phyloP scores from a whole-genome alignment of 2,329 filamentous ascomycete species.

The Epichloe sibirici region DNA sequence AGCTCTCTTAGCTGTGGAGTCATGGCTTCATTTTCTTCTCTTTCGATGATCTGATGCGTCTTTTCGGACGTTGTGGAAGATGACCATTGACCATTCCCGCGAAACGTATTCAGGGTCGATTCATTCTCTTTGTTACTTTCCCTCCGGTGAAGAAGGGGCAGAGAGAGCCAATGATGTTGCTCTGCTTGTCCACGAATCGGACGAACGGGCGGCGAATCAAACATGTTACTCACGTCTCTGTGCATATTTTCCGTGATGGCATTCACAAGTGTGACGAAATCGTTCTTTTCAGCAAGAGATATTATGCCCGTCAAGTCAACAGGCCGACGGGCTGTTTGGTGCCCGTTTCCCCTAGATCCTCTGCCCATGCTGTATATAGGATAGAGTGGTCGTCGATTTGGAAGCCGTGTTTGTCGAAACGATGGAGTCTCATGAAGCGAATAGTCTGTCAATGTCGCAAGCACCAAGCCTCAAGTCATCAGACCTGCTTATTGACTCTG shows the following conservation, averaged over 20 bases:
- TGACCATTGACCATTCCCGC: slow-evolving; percentile 2
- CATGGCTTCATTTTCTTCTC: slow-evolving; percentile 23
- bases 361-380: slow-evolving; percentile 24
- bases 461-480: neutral
- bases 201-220: slow-evolving; percentile 32
- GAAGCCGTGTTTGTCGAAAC: slow-evolving; percentile 3
- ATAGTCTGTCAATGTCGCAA: neutral
- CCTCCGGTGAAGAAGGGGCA: slow-evolving; percentile 17
- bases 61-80: slow-evolving; percentile 14
- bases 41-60: slow-evolving; percentile 17
- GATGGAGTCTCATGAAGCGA: neutral
- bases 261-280: slow-evolving; percentile 38
- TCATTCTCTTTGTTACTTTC: slow-evolving; percentile 13
- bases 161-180: slow-evolving; percentile 23
- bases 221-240: slow-evolving; percentile 37
- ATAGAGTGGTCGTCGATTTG: neutral
- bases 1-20: slow-evolving; percentile 45
- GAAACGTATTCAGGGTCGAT: slow-evolving; percentile 2
- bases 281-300: slow-evolving; percentile 34
- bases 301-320: slow-evolving; percentile 40
- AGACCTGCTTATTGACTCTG: neutral
- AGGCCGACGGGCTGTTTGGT: slow-evolving; percentile 27
- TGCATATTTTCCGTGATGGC: slow-evolving; percentile 44
- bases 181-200: slow-evolving; percentile 19
- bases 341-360: slow-evolving; percentile 22